Evolutionary conservation across 2,329 filamentous ascomycete species (phyloP), one percentile per base, ranked within the genome.

Genomic region (Mollisiaceae sp.): DNA sequence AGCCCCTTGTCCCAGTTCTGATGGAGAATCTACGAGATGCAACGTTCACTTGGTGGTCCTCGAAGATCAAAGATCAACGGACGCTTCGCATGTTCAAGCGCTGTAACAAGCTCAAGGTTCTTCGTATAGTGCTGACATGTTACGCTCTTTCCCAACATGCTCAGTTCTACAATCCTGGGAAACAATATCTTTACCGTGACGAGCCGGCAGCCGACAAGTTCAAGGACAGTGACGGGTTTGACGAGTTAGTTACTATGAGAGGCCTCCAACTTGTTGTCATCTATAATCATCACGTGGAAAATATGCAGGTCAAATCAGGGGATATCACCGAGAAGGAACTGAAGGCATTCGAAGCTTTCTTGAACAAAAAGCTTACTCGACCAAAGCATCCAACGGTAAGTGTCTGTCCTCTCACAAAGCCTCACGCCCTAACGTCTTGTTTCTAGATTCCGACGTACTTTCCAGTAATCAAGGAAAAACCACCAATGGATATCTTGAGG

Each of bases 131-230:
- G 11, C 15, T 62, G 20, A 55, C 59, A 8, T 41, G 43, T 11
- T 55, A 56, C 18, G n/a, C n/a, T n/a, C n/a, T n/a, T n/a, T 32
- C 18, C 32, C 22, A 36, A 1, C 15, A 41, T 12, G 52, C 35
- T 39, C 12, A 38, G 11, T 14, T 5, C 4, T 8, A 27, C 5
- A 22, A 11, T 20, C 15, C 36, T 14, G 18, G 18, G 11, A 22
- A 9, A 36, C 59, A 62, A 36, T 32, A 9, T 20, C n/a, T 36
- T 12, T 36, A 62, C 22, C 60, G 36, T 18, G n/a, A 56, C 8
- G 60, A 62, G 24, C 50, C 60, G 8, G 38, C 60, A 18, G 50
- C 22, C 20, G 22, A 43, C 1, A 62, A 62, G 14, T 62, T 62
- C 24, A 45, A 45, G 6, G 14, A 36, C 8, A 36, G 36, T 14